Base-by-base conservation (phyloP, 2,329 filamentous ascomycete species). In the Chrysosporium queenslandicum region DNA sequence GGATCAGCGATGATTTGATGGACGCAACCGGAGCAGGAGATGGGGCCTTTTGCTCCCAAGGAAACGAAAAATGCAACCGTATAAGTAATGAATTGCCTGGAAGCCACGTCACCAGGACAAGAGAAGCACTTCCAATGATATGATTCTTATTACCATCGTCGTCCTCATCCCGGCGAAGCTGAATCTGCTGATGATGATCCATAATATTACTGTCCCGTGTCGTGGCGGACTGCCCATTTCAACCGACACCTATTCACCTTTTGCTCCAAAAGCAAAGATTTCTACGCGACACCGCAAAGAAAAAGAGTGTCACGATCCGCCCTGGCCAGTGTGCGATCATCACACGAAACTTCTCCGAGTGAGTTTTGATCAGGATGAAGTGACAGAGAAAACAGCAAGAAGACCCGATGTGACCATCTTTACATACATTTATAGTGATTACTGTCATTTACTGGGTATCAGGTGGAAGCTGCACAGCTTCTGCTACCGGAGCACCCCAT, bases 401-500 rank as follows among this genome's bases (percentile, higher is more conserved):
- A 30, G n/a, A n/a, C n/a, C n/a, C n/a, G 29, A 11, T 11, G 6
- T 36, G 4, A 16, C 37, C 21, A 43, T 29, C 21, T n/a, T 11
- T 9, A 16, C n/a, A 29, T 29, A 8, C 23, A 32, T 12, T 4
- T n/a, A n/a, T n/a, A n/a, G n/a, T n/a, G n/a, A n/a, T 18, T 27
- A 32, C 32, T 36, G 50, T 27, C n/a, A 6, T 20, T 46, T 34
- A 65, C 53, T 66, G 69, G 43, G 66, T 70, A 56, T 72, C 69
- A 40, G 69, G 68, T 43, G 69, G 69, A 56, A 72, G 41, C 60
- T 64, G 61, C 8, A 29, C 16, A 9, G 32, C n/a, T 11, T 29
- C 36, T 50, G n/a, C 36, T 34, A 37, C 27, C 18, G 25, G 36
- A 9, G n/a, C 27, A 25, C 23, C 12, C n/a, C 46, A 49, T 21